Conservation (phyloP, 2,329 filamentous ascomycete genomes). For the Hymenoscyphus linearis region DNA sequence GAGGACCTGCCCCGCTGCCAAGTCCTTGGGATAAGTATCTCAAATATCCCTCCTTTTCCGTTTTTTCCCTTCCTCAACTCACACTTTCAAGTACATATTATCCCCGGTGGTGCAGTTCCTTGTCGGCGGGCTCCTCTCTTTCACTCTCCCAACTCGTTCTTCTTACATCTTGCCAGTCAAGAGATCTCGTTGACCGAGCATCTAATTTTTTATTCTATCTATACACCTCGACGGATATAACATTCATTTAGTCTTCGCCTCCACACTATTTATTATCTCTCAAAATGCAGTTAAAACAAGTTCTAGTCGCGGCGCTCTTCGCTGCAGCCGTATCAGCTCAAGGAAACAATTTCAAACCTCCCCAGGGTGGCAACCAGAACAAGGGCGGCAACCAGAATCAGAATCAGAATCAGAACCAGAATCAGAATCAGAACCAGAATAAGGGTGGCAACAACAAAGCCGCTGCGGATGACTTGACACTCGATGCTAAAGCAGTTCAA, state of each 20-base stretch:
- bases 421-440: slow-evolving; percentile 3
- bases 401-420: slow-evolving; percentile 3
- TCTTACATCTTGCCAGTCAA: slow-evolving; percentile 32
- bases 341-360: too few species aligned
- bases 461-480: slow-evolving; percentile 5
- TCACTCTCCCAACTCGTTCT: slow-evolving; percentile 27
- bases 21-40: slow-evolving; percentile 30
- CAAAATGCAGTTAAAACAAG: slow-evolving; percentile 28
- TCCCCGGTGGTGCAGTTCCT: slow-evolving; percentile 14
- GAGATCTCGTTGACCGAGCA: slow-evolving; percentile 35
- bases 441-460: slow-evolving; percentile 6
- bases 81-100: slow-evolving; percentile 17
- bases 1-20: slow-evolving; percentile 21
- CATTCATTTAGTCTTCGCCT: slow-evolving; percentile 19
- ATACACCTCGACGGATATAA: slow-evolving; percentile 31
- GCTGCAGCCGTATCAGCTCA: slow-evolving; percentile 19
- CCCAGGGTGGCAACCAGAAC: not conserved
- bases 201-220: slow-evolving; percentile 26
- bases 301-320: slow-evolving; percentile 24
- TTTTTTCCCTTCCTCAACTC: slow-evolving; percentile 14
- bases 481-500: slow-evolving; percentile 24
- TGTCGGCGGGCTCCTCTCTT: slow-evolving; percentile 28
- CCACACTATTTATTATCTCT: slow-evolving; percentile 1
- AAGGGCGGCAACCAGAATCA: slow-evolving; percentile 12
- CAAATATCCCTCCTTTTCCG: slow-evolving; percentile 10